Conservation (phyloP, 306 rosid genomes). For the Vigna trinervia region DNA sequence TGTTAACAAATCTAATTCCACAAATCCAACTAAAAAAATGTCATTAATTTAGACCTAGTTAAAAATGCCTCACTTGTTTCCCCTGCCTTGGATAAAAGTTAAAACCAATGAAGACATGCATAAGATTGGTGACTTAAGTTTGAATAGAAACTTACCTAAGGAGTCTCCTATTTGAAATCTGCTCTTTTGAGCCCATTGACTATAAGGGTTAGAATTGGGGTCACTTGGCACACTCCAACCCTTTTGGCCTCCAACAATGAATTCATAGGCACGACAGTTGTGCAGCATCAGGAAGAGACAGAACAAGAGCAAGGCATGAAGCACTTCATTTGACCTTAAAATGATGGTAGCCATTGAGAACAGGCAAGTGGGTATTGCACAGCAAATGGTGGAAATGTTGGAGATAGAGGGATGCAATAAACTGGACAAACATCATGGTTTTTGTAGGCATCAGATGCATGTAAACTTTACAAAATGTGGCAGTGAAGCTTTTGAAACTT, state of each 20-base stretch:
- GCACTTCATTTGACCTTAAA: conserved; percentile 44
- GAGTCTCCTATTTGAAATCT: conserved; percentile 87
- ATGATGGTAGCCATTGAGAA: conserved; percentile 53
- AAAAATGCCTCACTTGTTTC: not conserved
- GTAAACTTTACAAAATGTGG: conserved; percentile 56
- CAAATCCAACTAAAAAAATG: not conserved
- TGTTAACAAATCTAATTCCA: not conserved
- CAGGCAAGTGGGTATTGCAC: conserved; percentile 24
- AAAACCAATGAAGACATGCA: conserved; percentile 13
- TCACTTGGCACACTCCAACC: conserved; percentile 76
- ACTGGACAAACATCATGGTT: conserved; percentile 48
- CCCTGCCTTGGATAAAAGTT: not conserved
- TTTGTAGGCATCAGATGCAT: conserved; percentile 68
- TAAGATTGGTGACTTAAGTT: not conserved
- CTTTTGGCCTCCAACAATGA: conserved; percentile 68
- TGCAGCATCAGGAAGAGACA: conserved; percentile 59
- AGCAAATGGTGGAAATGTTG: conserved; percentile 41
- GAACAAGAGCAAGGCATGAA: conserved; percentile 50
- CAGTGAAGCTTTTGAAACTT: conserved; percentile 67
- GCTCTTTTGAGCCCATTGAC: conserved; percentile 81
- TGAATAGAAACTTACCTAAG: conserved; percentile 56
- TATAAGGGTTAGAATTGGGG: conserved; percentile 53
- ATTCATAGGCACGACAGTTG: conserved; percentile 59
- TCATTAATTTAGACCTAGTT: not conserved
- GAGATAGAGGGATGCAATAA: conserved; percentile 46